Percentiles rank a stretch among this genome's conserved stretches.
These are phyloP conservation scores for Solanum gracilifrons DNA, from an alignment of 257 asterid genomes.

Conservation along the genomic window DNA sequence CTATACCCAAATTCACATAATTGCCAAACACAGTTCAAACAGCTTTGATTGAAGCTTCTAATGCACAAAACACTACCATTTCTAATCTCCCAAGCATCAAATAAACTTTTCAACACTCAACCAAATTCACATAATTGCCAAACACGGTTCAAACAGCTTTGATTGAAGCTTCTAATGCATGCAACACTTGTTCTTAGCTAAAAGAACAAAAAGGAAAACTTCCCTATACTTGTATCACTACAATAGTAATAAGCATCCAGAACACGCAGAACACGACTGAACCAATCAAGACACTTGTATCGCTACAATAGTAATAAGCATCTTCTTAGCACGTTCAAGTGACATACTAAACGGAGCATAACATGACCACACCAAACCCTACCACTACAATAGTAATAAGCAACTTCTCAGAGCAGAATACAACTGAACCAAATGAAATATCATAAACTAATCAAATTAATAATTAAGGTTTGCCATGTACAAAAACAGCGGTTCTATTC, in stretches of 20 bases:
- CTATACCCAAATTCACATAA: neutral
- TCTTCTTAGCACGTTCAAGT: neutral
- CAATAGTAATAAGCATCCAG: neutral
- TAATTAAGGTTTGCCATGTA: neutral
- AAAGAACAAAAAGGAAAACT: neutral
- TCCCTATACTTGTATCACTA: neutral
- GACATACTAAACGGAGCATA: neutral
- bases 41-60: neutral
- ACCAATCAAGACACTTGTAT: accelerated
- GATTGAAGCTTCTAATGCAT: neutral
- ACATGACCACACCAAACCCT: no score
- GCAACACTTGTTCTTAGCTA: neutral
- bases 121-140: neutral
- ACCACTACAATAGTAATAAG: neutral
- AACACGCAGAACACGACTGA: neutral
- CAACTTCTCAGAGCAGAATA: neutral
- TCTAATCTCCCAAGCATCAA: neutral
- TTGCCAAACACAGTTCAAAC: neutral
- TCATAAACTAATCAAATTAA: neutral
- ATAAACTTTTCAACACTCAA: neutral
- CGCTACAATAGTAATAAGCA: neutral
- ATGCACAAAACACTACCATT: neutral
- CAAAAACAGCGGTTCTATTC: neutral
- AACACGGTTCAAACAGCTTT: neutral
- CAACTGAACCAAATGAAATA: neutral